phyloP scores from a whole-genome alignment of 108 stramenopile genomes.

The Schizochytrium sp. region DNA sequence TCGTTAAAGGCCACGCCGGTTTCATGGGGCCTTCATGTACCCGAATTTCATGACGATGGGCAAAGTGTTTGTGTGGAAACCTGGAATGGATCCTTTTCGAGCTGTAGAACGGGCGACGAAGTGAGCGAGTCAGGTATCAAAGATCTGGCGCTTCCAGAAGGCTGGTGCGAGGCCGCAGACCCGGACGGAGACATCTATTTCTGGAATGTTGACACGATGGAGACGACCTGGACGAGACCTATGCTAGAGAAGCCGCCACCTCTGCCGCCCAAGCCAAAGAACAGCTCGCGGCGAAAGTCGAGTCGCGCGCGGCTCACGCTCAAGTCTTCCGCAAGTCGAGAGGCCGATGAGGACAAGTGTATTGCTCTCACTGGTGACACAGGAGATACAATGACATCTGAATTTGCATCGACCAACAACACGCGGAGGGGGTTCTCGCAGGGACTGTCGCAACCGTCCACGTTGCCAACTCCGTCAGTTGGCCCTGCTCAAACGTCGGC shows the following conservation, averaged over 20 bases:
- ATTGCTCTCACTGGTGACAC: no score
- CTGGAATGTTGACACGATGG: neutral
- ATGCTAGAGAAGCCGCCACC: neutral
- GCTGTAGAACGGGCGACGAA: neutral
- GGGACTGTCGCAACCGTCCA: no score
- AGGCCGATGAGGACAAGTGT: neutral
- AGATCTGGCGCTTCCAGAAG: neutral
- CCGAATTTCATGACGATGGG: no score
- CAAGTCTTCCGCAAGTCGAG: neutral
- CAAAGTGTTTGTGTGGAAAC: no score
- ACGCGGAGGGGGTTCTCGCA: no score
- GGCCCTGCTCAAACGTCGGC: no score
- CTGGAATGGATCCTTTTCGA: no score
- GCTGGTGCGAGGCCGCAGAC: neutral
- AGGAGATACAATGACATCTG: no score
- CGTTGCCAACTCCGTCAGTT: no score
- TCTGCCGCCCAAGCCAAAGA: neutral
- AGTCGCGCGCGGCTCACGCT: neutral
- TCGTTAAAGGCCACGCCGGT: no score
- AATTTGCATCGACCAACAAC: no score
- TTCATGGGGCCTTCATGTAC: no score
- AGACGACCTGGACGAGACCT: neutral
- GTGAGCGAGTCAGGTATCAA: neutral
- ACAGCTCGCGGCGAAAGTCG: neutral
- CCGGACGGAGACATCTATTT: neutral